These are phyloP conservation scores for Lyophyllum semitale DNA, from an alignment of 768 basidiomycete genomes.

Conservation along the genomic window DNA sequence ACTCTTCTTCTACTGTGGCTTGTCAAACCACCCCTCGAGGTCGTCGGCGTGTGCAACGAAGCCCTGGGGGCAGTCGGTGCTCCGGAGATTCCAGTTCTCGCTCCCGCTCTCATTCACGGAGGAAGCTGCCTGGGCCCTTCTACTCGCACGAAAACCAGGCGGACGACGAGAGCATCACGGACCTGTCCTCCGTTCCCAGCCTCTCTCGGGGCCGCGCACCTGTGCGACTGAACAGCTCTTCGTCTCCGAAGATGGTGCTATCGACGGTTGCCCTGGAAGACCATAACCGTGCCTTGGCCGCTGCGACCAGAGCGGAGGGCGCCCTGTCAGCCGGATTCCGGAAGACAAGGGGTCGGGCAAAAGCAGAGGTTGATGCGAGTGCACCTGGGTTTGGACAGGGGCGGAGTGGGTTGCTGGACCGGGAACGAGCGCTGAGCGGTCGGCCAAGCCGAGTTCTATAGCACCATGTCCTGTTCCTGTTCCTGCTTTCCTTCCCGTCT, in stretches of 20 bases:
- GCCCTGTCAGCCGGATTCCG: constrained; percentile 24
- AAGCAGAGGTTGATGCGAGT: constrained; percentile 47
- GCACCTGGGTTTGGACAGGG: constrained; percentile 68
- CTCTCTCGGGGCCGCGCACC: constrained; percentile 50
- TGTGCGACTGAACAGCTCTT: constrained; percentile 59
- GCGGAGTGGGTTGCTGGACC: constrained; percentile 60
- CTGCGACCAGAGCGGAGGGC: constrained; percentile 24
- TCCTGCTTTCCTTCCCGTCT: neutral
- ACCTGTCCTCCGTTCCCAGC: constrained; percentile 46
- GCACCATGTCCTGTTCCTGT: neutral
- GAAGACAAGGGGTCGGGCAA: constrained; percentile 53
- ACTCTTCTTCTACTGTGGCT: constrained; percentile 24
- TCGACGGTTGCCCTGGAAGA: constrained; percentile 32
- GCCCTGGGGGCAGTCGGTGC: constrained; percentile 31
- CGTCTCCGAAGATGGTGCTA: constrained; percentile 50
- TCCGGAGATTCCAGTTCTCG: constrained; percentile 35
- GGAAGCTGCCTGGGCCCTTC: constrained; percentile 12
- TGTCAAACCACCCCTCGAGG: constrained; percentile 53
- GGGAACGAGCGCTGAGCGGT: constrained; percentile 32
- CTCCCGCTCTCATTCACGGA: constrained; percentile 40
- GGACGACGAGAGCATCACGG: constrained; percentile 44
- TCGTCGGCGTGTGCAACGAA: constrained; percentile 44
- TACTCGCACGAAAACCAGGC: constrained; percentile 20
- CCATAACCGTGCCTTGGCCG: constrained; percentile 24
- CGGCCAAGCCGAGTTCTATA: constrained; percentile 18